Conservation (phyloP, 73 alveolate genomes). For the Tetrahymena borealis region DNA sequence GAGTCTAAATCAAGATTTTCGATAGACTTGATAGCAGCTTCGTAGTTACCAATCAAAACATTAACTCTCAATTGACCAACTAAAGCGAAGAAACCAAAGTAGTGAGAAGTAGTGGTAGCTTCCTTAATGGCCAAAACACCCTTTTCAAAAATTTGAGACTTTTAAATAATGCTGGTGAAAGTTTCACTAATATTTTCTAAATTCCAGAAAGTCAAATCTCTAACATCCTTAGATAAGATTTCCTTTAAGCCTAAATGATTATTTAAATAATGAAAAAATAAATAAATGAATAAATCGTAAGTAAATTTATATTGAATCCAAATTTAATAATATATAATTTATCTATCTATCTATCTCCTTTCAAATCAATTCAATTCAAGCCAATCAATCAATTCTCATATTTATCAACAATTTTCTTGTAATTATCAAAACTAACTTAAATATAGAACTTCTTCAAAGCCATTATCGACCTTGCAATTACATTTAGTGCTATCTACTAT, state of each 20-base stretch:
- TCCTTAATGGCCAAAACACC: background rate
- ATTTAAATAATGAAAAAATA: too few species aligned
- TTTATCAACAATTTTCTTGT: too few species aligned
- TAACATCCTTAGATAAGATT: background rate
- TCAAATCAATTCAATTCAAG: too few species aligned
- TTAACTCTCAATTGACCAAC: background rate
- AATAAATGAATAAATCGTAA: background rate
- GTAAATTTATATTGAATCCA: background rate
- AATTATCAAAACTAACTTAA: too few species aligned
- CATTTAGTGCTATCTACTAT: too few species aligned
- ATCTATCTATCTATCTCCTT: background rate
- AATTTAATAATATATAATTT: background rate
- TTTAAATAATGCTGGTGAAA: background rate
- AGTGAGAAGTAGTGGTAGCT: background rate
- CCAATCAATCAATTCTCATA: too few species aligned
- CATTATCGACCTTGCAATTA: too few species aligned
- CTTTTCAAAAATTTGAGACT: background rate
- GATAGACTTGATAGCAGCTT: background rate
- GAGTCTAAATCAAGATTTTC: background rate
- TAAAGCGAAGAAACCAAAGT: background rate
- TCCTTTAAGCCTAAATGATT: background rate
- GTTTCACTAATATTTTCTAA: background rate
- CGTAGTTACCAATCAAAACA: background rate
- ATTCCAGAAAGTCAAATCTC: background rate
- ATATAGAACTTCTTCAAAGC: too few species aligned